Conservation (phyloP, 164 flowering plant genomes). For the Dillenia suffruticosa region DNA sequence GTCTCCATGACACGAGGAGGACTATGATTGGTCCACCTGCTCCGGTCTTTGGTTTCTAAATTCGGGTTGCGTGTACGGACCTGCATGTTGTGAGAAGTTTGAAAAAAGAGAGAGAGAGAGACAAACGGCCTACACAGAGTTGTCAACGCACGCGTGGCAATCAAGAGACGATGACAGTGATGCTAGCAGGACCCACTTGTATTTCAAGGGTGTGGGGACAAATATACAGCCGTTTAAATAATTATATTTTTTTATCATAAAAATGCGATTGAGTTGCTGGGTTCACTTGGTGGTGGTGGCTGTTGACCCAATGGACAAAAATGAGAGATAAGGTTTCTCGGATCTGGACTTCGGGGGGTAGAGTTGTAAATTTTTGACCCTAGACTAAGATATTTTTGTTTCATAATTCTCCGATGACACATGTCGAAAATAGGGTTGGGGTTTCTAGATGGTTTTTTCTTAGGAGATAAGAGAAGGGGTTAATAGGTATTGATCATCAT, state of each 20-base stretch:
- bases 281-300: background rate
- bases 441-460: no score
- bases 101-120: no score
- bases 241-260: background rate
- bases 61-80: background rate
- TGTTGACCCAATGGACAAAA: background rate
- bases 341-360: background rate
- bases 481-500: no score
- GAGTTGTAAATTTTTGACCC: no score
- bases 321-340: background rate
- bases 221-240: background rate
- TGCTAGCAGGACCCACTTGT: background rate
- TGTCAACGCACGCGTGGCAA: background rate
- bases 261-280: background rate
- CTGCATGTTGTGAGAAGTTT: background rate
- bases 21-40: constrained; percentile 11
- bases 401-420: no score
- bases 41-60: background rate
- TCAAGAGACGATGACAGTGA: background rate
- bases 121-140: background rate
- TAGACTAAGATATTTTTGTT: no score
- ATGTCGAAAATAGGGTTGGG: no score
- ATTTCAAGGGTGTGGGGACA: background rate
- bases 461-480: no score
- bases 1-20: background rate